Percentiles rank a stretch among this genome's conserved stretches.
Conservation (phyloP, 1,284 basidiomycete species). For the Flammula alnicola region DNA sequence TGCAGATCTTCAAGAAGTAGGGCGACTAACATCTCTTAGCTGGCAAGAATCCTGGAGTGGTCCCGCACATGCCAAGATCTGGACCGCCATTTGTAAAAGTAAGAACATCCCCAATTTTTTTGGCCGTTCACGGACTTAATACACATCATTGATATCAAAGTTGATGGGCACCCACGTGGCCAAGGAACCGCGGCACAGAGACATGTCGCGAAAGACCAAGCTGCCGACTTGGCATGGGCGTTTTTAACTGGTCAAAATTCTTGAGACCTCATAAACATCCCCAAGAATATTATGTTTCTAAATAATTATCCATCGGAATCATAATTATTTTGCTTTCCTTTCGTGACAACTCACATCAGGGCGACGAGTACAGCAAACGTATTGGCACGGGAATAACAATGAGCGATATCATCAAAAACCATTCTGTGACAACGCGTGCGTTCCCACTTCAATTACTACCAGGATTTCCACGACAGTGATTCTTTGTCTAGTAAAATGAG, state of each 20-base stretch:
- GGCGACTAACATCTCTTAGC: constrained; percentile 47
- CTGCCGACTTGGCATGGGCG: constrained; percentile 54
- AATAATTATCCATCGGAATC: constrained; percentile 16
- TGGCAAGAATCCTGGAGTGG: constrained; percentile 57
- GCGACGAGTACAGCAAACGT: background rate
- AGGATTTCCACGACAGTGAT: constrained; percentile 15
- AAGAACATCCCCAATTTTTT: constrained; percentile 21
- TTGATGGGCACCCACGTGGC: constrained; percentile 47
- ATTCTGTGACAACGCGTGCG: constrained; percentile 10
- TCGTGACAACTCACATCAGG: constrained; percentile 7
- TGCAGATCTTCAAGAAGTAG: constrained; percentile 56
- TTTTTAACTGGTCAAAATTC: constrained; percentile 33
- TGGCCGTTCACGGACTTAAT: background rate
- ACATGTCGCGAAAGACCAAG: constrained; percentile 55
- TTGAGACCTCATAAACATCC: constrained; percentile 12
- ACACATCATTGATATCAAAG: constrained; percentile 32
- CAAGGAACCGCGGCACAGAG: constrained; percentile 54
- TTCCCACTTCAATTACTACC: constrained; percentile 7
- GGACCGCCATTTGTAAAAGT: constrained; percentile 68
- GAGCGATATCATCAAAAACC: constrained; percentile 6
- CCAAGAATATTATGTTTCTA: constrained; percentile 13
- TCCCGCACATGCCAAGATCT: constrained; percentile 50
- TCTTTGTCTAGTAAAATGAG: constrained; percentile 7
- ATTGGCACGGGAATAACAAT: constrained; percentile 6
- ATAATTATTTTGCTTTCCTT: constrained; percentile 9